Evolutionary conservation across 331 rosid species (phyloP), one percentile per base, ranked within the genome.

Genomic region (Telfairia occidentalis): DNA sequence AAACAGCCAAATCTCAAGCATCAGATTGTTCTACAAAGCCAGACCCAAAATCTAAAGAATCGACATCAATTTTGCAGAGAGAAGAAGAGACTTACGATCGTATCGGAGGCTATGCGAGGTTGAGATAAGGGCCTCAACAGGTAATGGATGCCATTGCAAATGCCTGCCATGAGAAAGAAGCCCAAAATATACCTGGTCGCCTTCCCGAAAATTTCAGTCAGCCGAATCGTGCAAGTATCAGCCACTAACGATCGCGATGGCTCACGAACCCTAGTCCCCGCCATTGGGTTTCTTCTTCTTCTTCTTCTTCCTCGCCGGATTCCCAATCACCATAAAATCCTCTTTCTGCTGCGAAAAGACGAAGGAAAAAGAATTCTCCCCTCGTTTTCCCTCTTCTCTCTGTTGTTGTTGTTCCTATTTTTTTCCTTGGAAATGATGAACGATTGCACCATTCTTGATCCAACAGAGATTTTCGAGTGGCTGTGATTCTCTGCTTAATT

Each of bases 51-150:
- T 69, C 49, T 46, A 30, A 43, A 43, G 48, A 38, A 66, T 24
- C 15, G 16, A 52, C 5, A 7, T 13, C 24, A n/a, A 53, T 10
- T 54, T 21, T n/a, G 13, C 21, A 58, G 21, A 32, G 54, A 26
- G 19, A 50, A 18, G 45, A 72, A 46, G 23, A 52, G 40, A 70
- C 87, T 84, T 83, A 89, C 97, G 52, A 94, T 13, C 43, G 88
- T 84, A 82, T 91, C 97, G 0, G 96, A 80, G 55, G 92, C 77
- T 53, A 90, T 86, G 10, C 91, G 91, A 29, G 96, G 97, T 40
- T 91, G 97, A 34, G 88, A 76, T 76, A 78, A 82, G 0, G 92
- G 96, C 86, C 28, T 87, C 60, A 94, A 70, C 3, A 85, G 23
- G 80, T 19, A 89, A 79, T 94, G 98, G 12, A 83, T 12, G 29